A percentile compares a stretch with the other conserved stretches of the same genome.
Conservation (phyloP, 2,329 filamentous ascomycete species). For the Venturia nashicola region DNA sequence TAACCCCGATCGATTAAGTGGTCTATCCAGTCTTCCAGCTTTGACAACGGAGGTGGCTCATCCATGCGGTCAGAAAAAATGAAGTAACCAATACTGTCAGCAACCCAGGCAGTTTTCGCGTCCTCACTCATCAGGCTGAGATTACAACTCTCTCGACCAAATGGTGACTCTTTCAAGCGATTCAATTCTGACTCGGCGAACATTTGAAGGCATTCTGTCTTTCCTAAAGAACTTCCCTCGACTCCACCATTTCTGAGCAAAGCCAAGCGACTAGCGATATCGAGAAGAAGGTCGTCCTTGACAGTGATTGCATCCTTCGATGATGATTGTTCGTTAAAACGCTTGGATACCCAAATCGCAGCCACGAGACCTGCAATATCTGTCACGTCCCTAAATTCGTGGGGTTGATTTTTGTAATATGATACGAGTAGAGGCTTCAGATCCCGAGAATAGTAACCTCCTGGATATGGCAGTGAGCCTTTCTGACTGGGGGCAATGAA, state of each 20-base stretch:
- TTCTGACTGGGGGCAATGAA: background rate
- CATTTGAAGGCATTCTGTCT: background rate
- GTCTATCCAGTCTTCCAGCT: background rate
- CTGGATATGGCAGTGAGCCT: background rate
- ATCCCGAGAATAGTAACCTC: too few species aligned
- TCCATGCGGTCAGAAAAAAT: background rate
- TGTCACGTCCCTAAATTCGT: background rate
- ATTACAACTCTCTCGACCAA: background rate
- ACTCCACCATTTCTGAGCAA: background rate
- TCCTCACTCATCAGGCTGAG: background rate
- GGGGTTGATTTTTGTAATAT: background rate
- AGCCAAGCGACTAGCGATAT: background rate
- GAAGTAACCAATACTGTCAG: background rate
- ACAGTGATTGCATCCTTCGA: background rate
- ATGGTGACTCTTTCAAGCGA: background rate
- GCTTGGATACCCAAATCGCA: background rate
- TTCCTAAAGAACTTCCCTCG: background rate
- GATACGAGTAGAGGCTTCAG: background rate
- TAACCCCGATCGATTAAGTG: background rate
- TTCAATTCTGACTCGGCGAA: background rate
- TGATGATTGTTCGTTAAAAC: background rate
- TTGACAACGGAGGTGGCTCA: background rate
- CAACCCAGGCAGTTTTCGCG: background rate
- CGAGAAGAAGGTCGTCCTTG: background rate
- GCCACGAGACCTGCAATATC: background rate